phyloP scores from a whole-genome alignment of 2,329 filamentous ascomycete genomes.

The Ilyonectria destructans region DNA sequence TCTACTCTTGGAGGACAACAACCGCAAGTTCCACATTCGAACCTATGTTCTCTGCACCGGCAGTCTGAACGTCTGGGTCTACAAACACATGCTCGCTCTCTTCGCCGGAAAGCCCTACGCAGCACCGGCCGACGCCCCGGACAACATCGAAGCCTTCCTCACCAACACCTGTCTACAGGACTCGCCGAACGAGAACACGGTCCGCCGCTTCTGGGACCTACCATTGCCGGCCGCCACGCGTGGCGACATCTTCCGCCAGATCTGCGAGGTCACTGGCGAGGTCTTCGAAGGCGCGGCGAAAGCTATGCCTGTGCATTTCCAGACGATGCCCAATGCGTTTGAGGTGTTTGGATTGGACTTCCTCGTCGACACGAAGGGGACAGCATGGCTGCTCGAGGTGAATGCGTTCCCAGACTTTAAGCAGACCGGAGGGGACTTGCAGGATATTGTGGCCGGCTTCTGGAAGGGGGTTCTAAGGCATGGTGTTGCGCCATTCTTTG shows the following conservation, averaged over 20 bases:
- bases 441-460: conserved; percentile 80
- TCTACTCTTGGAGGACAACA: conserved; percentile 75
- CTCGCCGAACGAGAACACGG: conserved; percentile 72
- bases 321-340: conserved; percentile 89
- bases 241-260: conserved; percentile 78
- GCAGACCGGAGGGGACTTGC: conserved; percentile 89
- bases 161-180: conserved; percentile 96
- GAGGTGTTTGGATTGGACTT: conserved; percentile 96
- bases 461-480: conserved; percentile 82
- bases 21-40: conserved; percentile 94
- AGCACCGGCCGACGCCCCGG: conserved; percentile 70
- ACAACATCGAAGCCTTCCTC: conserved; percentile 80
- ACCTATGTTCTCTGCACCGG: conserved; percentile 91
- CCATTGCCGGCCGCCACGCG: conserved; percentile 68
- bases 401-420: conserved; percentile 98
- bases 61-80: conserved; percentile 86
- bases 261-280: conserved; percentile 81
- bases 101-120: conserved; percentile 86
- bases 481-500: conserved; percentile 80
- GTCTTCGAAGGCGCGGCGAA: conserved; percentile 89
- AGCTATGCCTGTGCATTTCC: conserved; percentile 92
- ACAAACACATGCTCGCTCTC: conserved; percentile 91
- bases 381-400: conserved; percentile 86
- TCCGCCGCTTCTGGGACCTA: conserved; percentile 83
- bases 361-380: conserved; percentile 78